Conservation (phyloP, 2,329 filamentous ascomycete genomes). For the Fusarium stilboides region DNA sequence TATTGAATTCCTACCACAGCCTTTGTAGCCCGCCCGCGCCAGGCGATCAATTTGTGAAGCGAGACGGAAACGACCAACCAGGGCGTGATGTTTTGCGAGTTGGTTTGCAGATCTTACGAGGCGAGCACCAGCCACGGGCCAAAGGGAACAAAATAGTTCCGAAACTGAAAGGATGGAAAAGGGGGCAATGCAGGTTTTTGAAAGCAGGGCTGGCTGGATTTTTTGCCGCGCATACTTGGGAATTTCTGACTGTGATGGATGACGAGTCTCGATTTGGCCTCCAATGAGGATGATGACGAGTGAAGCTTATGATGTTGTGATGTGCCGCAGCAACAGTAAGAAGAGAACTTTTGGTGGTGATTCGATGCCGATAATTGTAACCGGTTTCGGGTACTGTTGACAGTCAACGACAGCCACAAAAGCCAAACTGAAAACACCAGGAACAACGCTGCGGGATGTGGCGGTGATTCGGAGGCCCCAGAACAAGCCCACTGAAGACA, state of each 20-base stretch:
- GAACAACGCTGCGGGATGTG: conserved; percentile 30
- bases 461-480: conserved; percentile 20
- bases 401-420: conserved; percentile 15
- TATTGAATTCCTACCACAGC: conserved; percentile 22
- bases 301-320: conserved; percentile 31
- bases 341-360: conserved; percentile 18
- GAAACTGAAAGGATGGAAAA: conserved; percentile 19
- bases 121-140: conserved; percentile 34
- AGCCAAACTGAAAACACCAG: conserved; percentile 1
- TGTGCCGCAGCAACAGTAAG: conserved; percentile 8
- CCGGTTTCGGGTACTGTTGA: conserved; percentile 26
- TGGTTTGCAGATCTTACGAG: conserved; percentile 46
- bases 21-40: not conserved
- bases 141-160: conserved; percentile 34
- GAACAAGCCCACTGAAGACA: not conserved
- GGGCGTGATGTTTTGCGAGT: conserved; percentile 27
- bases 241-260: conserved; percentile 35
- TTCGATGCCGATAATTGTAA: conserved; percentile 29
- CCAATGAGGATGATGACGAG: conserved; percentile 25
- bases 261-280: conserved; percentile 12
- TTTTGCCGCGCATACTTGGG: not conserved
- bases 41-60: conserved; percentile 29
- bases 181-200: conserved; percentile 13
- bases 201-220: conserved; percentile 3
- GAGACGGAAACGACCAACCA: conserved; percentile 26